Conservation (phyloP, 768 basidiomycete species). For the Amanita phalloides region DNA sequence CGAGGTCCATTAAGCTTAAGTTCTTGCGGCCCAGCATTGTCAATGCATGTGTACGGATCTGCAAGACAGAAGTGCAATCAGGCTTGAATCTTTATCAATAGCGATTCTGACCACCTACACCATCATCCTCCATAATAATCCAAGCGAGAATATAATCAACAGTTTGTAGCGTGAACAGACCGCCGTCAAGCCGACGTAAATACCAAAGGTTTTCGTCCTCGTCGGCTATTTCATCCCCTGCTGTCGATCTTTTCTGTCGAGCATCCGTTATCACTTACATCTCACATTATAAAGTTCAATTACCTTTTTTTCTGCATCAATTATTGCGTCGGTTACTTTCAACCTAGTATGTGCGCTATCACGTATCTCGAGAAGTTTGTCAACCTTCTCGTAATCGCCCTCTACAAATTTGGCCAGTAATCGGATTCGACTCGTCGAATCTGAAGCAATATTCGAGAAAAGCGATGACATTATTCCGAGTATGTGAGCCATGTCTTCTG, state of each 20-base stretch:
- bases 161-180: constrained; percentile 81
- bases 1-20: constrained; percentile 59
- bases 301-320: constrained; percentile 62
- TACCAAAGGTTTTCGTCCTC: constrained; percentile 76
- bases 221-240: constrained; percentile 43
- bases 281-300: constrained; percentile 5
- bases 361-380: constrained; percentile 83
- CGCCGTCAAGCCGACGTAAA: constrained; percentile 77
- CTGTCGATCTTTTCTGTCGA: constrained; percentile 39
- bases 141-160: constrained; percentile 93
- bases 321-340: constrained; percentile 48
- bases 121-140: constrained; percentile 97
- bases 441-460: constrained; percentile 78
- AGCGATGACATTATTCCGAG: constrained; percentile 84
- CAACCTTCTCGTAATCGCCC: constrained; percentile 85
- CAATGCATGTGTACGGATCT: constrained; percentile 72
- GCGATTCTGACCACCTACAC: constrained; percentile 41
- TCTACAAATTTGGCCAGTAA: constrained; percentile 93
- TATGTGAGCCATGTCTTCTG: constrained; percentile 81
- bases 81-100: neutral
- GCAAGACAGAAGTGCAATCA: neutral
- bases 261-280: neutral
- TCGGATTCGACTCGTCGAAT: constrained; percentile 69
- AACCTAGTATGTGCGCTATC: constrained; percentile 59
- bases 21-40: constrained; percentile 71